Evolutionary conservation across 2,329 filamentous ascomycete genomes (phyloP), one percentile per base, ranked within the genome.

Genomic region (Claviceps africana): DNA sequence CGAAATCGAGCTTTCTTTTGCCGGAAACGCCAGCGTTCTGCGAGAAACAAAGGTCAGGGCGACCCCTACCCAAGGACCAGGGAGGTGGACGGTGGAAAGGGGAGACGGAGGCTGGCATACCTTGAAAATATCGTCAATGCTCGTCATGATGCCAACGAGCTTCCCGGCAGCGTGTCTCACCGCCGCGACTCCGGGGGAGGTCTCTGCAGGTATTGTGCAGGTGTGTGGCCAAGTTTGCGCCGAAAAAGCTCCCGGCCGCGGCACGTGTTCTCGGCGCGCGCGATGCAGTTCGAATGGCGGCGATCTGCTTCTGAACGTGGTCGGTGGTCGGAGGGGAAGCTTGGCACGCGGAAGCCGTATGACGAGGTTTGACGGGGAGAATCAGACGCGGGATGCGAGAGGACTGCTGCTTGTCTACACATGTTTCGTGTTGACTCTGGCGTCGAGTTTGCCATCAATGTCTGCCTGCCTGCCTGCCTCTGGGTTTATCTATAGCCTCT

Each of bases 1-100:
- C 66, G 19, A 77, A 72, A 55, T 83, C 80, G 51, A 82, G 68
- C 65, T 83, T 85, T 59, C 81, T 76, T 64, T 85, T 85, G 69
- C 73, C 76, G 51, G 72, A 64, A 31, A 71, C 62, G 54, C 74
- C 72, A 21, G 72, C 66, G 55, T 66, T 69, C 70, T 70, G 58
- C 35, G 4, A 2, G n/a, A 15, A 37, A 3, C 17, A 47, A 21
- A 21, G 30, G 43, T 54, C 21, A 49, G 40, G 11, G 28, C 30
- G 48, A 17, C 49, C n/a, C n/a, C n/a, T n/a, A 44, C 3, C 25
- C 25, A 25, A 25, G 25, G 7, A n/a, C 4, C 33, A 35, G 33
- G 11, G 11, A 15, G 17, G 33, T 15, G 11, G 33, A 11, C 5
- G 11, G 19, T 25, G 25, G 25, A 25, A n/a, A 25, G 33, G 13